Evolutionary conservation across 2,329 filamentous ascomycete species (phyloP), one percentile per base, ranked within the genome.

Genomic region (Colletotrichum chlorophyti): DNA sequence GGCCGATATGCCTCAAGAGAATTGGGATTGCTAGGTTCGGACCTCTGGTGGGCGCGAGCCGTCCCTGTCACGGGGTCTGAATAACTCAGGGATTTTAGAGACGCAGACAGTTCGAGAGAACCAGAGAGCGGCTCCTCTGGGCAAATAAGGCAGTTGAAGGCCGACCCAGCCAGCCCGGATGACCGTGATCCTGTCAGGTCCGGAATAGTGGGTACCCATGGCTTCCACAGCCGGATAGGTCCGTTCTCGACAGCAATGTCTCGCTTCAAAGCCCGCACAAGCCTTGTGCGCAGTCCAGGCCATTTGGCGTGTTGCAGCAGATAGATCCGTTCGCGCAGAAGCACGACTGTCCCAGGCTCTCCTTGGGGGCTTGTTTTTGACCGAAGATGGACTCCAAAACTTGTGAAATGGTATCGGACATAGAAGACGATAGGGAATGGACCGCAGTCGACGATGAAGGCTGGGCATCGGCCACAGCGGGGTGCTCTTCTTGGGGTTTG

Each of bases 241-340:
- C n/a, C n/a, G n/a, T n/a, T n/a, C 6, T 8, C 17, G 11, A 32
- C 26, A 17, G 4, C 12, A 12, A 17, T 23, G 7, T 15, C 10
- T 10, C 19, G n/a, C 14, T 21, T 63, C 63, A 69, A 23, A 71
- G 59, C 4, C 70, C 66, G 38, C 70, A 72, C 19, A 65, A 58
- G n/a, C 69, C 69, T 45, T 65, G 63, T 12, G 63, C 64, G 60
- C 69, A 72, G 45, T 65, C 61, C 31, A 68, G 50, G 12, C 66
- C 62, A 6, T 60, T 52, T 11, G 24, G 26, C 1, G 59, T 38
- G 38, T 64, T 63, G 58, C 69, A 72, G 60, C 69, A 72, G 40
- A 71, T 52, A 3, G 62, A 62, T 4, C 67, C 68, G 14, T 63
- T 67, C 2, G 66, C 66, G 26, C 69, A 71, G 46, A 72, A 70